Evolutionary conservation across 345 rosid genomes (phyloP), one percentile per base, ranked within the genome.

Genomic region (Ceriops zippeliana): DNA sequence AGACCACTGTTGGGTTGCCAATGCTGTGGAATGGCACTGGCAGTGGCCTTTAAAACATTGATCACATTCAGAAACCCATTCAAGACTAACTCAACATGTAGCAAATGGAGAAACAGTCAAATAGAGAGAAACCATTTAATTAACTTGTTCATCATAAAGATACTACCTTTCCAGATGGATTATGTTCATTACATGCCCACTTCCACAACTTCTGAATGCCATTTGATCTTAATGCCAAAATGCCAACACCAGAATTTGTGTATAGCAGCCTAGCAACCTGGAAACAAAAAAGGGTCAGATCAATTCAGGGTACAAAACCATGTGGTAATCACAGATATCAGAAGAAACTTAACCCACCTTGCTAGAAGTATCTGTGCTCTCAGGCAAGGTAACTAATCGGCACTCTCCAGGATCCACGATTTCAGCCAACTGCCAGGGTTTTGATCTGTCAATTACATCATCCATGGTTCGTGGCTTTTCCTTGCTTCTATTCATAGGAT

Each of bases 1-100:
- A 87, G 92, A 82, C 98, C 96, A 79, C 87, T 92, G 83, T 75
- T 85, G 66, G 98, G 98, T 80, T 88, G 89, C 96, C 98, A 92
- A 67, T 78, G 92, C 76, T 88, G 96, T 26, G 98, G 98, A 75
- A 78, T 83, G 11, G 79, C 83, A 76, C 67, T 80, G 54, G 89
- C 77, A 15, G 87, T 92, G 83, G 98, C 98, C 96, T 92, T 70
- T 62, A 79, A 54, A 77, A 71, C 38, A 76, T 28, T 17, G 31
- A 68, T 58, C 16, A 47, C 68, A 30, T 51, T 78, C 63, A 76
- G 80, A 66, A 62, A 71, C 69, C 61, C 70, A 65, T 68, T 68
- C 5, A 20, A 5, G 53, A 51, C 49, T 13, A 52, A 20, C 8
- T 57, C 60, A 67, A 47, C n/a, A 54, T 8, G 6, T 37, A 38